Conservation (phyloP, 2,329 filamentous ascomycete species). For the Xylariales sp. region DNA sequence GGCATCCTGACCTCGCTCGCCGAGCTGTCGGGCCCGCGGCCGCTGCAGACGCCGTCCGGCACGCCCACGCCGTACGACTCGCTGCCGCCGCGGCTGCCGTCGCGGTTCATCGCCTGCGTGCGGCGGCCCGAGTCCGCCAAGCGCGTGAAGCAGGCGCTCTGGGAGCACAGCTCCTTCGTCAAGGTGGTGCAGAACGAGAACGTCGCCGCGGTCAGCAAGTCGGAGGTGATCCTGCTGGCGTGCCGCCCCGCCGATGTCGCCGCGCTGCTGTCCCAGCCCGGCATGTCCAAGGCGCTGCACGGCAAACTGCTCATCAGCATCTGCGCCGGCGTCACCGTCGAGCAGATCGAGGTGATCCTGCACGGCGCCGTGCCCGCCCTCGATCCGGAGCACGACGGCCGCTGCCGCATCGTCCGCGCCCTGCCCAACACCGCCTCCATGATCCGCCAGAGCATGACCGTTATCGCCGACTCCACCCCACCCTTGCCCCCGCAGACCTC, state of each 20-base stretch:
- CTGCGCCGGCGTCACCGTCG: constrained; percentile 68
- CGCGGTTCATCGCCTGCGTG: constrained; percentile 78
- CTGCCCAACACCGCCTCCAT: constrained; percentile 83
- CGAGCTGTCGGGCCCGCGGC: constrained; percentile 42
- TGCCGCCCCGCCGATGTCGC: constrained; percentile 77
- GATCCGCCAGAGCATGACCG: constrained; percentile 77
- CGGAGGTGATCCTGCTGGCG: constrained; percentile 70
- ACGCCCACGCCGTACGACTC: constrained; percentile 39
- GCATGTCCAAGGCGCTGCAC: constrained; percentile 67
- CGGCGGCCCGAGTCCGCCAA: constrained; percentile 64
- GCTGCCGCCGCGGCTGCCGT: constrained; percentile 57
- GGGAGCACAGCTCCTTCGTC: constrained; percentile 57
- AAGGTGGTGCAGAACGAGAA: constrained; percentile 70
- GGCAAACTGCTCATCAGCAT: constrained; percentile 83
- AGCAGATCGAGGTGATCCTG: constrained; percentile 62
- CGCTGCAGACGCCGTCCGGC: constrained; percentile 34
- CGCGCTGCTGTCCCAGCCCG: constrained; percentile 61
- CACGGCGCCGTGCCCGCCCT: constrained; percentile 50
- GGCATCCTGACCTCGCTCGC: constrained; percentile 71
- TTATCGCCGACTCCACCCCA: constrained; percentile 62
- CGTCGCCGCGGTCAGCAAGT: constrained; percentile 58
- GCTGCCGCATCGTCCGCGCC: constrained; percentile 66
- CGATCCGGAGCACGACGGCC: constrained; percentile 36
- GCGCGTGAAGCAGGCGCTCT: constrained; percentile 62
- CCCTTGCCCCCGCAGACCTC: constrained; percentile 50